Conservation (phyloP, 257 asterid species). For the Fraxinus excelsior region DNA sequence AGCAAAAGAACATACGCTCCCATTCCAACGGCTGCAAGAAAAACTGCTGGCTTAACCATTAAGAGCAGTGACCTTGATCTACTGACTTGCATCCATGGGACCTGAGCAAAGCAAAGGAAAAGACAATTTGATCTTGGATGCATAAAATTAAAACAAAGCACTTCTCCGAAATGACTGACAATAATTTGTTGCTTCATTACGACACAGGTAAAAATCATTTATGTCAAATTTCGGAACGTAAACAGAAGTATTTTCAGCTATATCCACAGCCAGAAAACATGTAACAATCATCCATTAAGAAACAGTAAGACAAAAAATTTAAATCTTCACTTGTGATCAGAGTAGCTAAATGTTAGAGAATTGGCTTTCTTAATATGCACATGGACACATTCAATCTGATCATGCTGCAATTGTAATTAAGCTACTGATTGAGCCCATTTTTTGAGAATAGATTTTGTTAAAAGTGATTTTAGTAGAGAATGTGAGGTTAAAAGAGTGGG, state of each 20-base stretch:
- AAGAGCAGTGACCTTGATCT: conserved; percentile 80
- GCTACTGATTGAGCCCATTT: too few relatives aligned
- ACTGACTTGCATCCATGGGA: conserved; percentile 98
- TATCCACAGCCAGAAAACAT: neutral
- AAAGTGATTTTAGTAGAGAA: too few relatives aligned
- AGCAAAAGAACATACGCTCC: conserved; percentile 65
- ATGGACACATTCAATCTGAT: too few relatives aligned
- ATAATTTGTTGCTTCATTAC: neutral
- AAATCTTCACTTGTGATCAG: neutral
- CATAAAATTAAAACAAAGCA: neutral
- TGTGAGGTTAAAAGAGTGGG: too few relatives aligned
- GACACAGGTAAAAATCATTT: neutral
- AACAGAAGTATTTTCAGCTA: neutral
- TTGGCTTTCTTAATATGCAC: too few relatives aligned
- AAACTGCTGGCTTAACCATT: conserved; percentile 77
- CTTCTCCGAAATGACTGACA: neutral
- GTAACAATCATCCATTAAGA: neutral
- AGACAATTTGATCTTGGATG: conserved; percentile 6
- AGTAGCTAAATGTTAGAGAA: neutral
- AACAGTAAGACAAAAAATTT: neutral
- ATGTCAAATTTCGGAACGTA: conserved; percentile 11
- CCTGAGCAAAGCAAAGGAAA: conserved; percentile 48
- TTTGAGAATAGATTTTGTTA: too few relatives aligned
- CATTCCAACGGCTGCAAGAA: conserved; percentile 76
- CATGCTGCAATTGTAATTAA: too few relatives aligned